Conservation (phyloP, 106 monocot species). For the Alisma plantagoaquatica region DNA sequence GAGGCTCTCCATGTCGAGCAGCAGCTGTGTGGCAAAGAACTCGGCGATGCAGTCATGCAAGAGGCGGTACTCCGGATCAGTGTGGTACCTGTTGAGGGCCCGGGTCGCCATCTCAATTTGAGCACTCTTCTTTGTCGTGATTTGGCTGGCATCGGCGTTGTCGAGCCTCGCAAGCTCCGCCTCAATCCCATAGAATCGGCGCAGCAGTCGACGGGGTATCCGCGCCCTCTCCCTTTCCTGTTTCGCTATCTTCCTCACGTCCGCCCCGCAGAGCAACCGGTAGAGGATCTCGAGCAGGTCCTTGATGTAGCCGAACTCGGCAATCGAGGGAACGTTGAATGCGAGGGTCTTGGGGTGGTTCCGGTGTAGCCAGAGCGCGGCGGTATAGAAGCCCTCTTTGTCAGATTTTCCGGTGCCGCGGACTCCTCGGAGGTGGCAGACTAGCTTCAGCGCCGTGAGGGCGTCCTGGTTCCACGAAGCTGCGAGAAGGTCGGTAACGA, state of each 20-base stretch:
- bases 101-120: constrained; percentile 20
- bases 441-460: constrained; percentile 31
- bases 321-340: too few species aligned
- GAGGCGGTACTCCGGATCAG: constrained; percentile 30
- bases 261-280: too few species aligned
- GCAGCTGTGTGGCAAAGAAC: constrained; percentile 29
- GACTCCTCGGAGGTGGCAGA: constrained; percentile 32
- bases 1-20: constrained; percentile 27
- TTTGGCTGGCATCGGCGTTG: too few species aligned
- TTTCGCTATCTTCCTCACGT: too few species aligned
- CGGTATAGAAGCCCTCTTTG: constrained; percentile 29
- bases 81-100: constrained; percentile 27
- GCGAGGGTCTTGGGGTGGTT: too few species aligned
- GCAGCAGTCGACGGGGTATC: too few species aligned
- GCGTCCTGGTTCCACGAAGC: constrained; percentile 26
- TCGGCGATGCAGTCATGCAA: constrained; percentile 37
- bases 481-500: constrained; percentile 12
- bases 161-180: too few species aligned
- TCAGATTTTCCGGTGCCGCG: too few species aligned
- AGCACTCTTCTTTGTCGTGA: constrained; percentile 19
- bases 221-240: too few species aligned
- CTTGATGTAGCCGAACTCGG: too few species aligned
- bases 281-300: too few species aligned
- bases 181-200: too few species aligned
- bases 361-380: constrained; percentile 37